Conservation (phyloP, 2,329 filamentous ascomycete species). For the Pestalotiopsis sp. region DNA sequence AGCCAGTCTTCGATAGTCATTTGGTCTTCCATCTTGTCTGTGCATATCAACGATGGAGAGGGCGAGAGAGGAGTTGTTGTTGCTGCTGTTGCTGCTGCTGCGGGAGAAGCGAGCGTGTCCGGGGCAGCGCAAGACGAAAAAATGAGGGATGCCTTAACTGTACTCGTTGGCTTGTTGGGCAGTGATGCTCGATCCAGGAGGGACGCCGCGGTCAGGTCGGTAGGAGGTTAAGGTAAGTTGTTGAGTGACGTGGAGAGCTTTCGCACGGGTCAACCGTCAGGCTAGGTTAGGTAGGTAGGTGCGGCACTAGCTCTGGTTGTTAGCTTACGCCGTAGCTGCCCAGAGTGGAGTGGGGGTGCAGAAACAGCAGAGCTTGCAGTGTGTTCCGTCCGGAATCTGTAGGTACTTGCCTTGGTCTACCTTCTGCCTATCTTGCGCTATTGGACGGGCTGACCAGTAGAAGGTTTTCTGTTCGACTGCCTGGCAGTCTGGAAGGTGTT, state of each 20-base stretch:
- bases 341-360: not conserved
- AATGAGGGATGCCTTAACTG: not conserved
- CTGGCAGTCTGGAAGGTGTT: too few species aligned
- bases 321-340: not conserved
- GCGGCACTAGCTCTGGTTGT: not conserved
- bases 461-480: too few species aligned
- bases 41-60: slow-evolving; percentile 15
- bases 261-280: not conserved
- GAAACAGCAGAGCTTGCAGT: too few species aligned
- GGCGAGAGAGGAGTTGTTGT: not conserved
- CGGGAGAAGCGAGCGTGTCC: not conserved
- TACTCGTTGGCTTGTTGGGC: not conserved
- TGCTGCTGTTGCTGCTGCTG: not conserved
- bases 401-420: too few species aligned
- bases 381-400: too few species aligned
- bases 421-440: too few species aligned
- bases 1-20: slow-evolving; percentile 54
- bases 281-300: not conserved
- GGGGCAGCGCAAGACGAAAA: not conserved
- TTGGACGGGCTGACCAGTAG: too few species aligned
- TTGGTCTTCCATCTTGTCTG: slow-evolving; percentile 13
- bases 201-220: not conserved
- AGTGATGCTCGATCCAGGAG: not conserved
- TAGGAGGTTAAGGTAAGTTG: not conserved
- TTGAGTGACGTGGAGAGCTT: slow-evolving; percentile 7